A percentile compares a stretch with the other conserved stretches of the same genome.
Conservation (phyloP, 352 stramenopile species). For the Phytopythium cucurbitacearum region DNA sequence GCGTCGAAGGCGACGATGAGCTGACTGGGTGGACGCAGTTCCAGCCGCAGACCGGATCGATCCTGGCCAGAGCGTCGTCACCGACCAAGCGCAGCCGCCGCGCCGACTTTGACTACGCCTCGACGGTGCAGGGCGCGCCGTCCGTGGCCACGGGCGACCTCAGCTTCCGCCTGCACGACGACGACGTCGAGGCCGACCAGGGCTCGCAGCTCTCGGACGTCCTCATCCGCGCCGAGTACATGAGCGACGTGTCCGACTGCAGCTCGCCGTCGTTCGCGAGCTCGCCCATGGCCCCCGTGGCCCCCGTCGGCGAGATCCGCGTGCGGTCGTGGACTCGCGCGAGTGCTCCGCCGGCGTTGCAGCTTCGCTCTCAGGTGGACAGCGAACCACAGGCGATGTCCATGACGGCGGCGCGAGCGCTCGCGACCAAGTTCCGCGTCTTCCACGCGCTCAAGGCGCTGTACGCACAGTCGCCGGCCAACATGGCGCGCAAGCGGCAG, state of each 20-base stretch:
- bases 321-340: too few species aligned
- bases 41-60: slow-evolving; percentile 1
- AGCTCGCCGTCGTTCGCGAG: too few species aligned
- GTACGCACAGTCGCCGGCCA: slow-evolving; percentile 20
- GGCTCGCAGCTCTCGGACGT: slow-evolving; percentile 58
- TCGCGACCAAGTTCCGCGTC: slow-evolving; percentile 32
- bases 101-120: slow-evolving; percentile 48
- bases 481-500: slow-evolving; percentile 27
- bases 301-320: background rate
- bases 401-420: slow-evolving; percentile 9
- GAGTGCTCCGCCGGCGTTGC: background rate
- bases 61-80: background rate
- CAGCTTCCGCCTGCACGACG: slow-evolving; percentile 11
- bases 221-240: slow-evolving; percentile 40
- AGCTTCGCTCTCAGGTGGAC: background rate
- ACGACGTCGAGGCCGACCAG: slow-evolving; percentile 44
- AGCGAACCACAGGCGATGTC: slow-evolving; percentile 7
- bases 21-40: background rate
- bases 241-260: slow-evolving; percentile 25
- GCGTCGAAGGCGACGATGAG: background rate
- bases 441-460: slow-evolving; percentile 45
- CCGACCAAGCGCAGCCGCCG: too few species aligned
- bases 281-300: background rate
- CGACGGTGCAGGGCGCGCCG: slow-evolving; percentile 22
- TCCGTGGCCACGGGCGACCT: slow-evolving; percentile 14